phyloP scores from a whole-genome alignment of 768 basidiomycete genomes.

The Zangia roseola region DNA sequence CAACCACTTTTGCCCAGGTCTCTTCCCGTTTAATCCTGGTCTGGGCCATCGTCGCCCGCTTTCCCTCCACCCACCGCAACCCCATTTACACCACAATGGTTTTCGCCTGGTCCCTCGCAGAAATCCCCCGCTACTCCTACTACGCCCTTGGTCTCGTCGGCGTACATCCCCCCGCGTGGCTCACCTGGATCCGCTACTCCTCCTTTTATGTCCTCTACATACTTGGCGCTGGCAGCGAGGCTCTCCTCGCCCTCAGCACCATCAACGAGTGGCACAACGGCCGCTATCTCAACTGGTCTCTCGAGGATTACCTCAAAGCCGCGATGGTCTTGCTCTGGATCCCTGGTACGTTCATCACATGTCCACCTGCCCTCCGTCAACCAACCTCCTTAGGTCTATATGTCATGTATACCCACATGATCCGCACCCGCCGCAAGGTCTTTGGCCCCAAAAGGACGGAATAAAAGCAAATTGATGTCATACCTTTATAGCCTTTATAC shows the following conservation, averaged over 20 bases:
- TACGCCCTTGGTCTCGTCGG: slow-evolving; percentile 72
- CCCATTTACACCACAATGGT: slow-evolving; percentile 91
- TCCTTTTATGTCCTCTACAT: slow-evolving; percentile 95
- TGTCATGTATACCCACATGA: slow-evolving; percentile 60
- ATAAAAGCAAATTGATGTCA: slow-evolving; percentile 17
- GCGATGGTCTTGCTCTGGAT: slow-evolving; percentile 80
- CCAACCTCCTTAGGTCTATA: slow-evolving; percentile 40
- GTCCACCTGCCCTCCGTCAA: background rate
- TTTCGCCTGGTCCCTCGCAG: slow-evolving; percentile 88
- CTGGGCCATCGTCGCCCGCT: slow-evolving; percentile 64
- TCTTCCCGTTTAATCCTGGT: slow-evolving; percentile 78
- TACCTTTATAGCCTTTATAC: slow-evolving; percentile 4
- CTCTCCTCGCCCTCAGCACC: slow-evolving; percentile 75
- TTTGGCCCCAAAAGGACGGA: slow-evolving; percentile 40
- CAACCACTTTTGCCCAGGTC: slow-evolving; percentile 78
- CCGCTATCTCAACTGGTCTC: slow-evolving; percentile 47
- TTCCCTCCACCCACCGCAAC: slow-evolving; percentile 52
- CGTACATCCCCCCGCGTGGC: slow-evolving; percentile 48
- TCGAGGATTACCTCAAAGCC: slow-evolving; percentile 56
- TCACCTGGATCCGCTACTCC: slow-evolving; percentile 83
- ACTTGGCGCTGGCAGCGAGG: slow-evolving; percentile 88
- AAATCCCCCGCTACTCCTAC: slow-evolving; percentile 88
- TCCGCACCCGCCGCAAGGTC: slow-evolving; percentile 53
- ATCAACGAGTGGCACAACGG: slow-evolving; percentile 52
- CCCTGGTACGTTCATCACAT: slow-evolving; percentile 58